Evolutionary conservation across 495 filamentous ascomycete genomes (phyloP).

Genomic region (Cercophora samala): DNA sequence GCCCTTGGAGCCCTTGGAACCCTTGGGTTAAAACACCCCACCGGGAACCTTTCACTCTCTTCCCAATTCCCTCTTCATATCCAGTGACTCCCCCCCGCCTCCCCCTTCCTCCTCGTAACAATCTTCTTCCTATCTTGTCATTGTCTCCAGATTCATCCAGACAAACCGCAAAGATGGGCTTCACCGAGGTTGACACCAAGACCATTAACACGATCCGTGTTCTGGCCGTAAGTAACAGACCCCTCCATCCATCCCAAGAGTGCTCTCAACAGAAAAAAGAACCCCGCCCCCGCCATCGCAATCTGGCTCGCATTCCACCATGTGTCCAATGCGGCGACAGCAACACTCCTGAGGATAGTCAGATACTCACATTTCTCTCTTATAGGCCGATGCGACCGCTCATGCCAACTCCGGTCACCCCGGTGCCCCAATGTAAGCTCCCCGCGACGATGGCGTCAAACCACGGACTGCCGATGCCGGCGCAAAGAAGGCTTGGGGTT

Average conservation of each 20-base stretch:
- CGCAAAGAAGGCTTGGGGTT: neutral
- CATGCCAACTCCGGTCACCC: slow-evolving; percentile 97
- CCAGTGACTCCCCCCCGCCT: slow-evolving; percentile 21
- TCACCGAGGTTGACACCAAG: slow-evolving; percentile 77
- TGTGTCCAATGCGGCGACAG: neutral
- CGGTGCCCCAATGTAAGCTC: slow-evolving; percentile 81
- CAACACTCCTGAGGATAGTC: neutral
- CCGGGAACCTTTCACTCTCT: slow-evolving; percentile 28
- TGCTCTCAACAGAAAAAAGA: slow-evolving; percentile 26
- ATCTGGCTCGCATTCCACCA: neutral
- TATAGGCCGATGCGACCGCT: slow-evolving; percentile 93
- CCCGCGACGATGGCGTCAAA: slow-evolving; percentile 13
- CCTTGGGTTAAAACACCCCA: slow-evolving; percentile 31
- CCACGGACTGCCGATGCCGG: slow-evolving; percentile 15
- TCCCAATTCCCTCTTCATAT: slow-evolving; percentile 27
- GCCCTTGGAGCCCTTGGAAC: too few relatives aligned
- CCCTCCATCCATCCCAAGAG: slow-evolving; percentile 18
- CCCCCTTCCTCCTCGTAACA: slow-evolving; percentile 24
- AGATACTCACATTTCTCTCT: slow-evolving; percentile 27
- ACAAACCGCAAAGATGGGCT: slow-evolving; percentile 73
- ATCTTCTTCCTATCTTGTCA: slow-evolving; percentile 19
- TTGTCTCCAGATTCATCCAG: slow-evolving; percentile 24
- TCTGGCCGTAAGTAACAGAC: slow-evolving; percentile 70
- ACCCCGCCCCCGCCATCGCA: slow-evolving; percentile 43
- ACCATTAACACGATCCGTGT: slow-evolving; percentile 97